Conservation (phyloP, 2,329 filamentous ascomycete genomes). For the Fusarium luffae region DNA sequence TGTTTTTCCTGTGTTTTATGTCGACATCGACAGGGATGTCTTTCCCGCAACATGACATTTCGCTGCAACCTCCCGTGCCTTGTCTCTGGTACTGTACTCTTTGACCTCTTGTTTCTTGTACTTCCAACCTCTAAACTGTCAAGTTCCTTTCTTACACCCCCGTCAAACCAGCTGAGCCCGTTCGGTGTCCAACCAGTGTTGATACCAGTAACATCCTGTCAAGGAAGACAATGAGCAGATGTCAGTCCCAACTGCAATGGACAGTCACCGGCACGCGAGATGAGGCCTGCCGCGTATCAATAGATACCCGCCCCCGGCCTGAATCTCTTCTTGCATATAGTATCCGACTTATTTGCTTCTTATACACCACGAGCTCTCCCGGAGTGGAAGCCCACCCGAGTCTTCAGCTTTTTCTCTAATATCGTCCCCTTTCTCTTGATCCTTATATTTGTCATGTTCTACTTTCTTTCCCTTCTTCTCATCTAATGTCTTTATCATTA, state of each 20-base stretch:
- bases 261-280: conserved; percentile 37
- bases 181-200: conserved; percentile 34
- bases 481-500: not conserved
- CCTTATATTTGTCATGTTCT: conserved; percentile 23
- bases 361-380: conserved; percentile 39
- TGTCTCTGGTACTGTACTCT: conserved; percentile 22
- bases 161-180: conserved; percentile 31
- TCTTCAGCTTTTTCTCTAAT: conserved; percentile 39
- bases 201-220: conserved; percentile 21
- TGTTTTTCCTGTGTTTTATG: conserved; percentile 11
- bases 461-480: conserved; percentile 5
- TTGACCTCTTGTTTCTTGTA: conserved; percentile 14
- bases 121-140: conserved; percentile 28
- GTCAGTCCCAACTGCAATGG: conserved; percentile 28
- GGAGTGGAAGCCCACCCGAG: conserved; percentile 35
- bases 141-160: conserved; percentile 12
- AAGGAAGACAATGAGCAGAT: conserved; percentile 31
- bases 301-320: conserved; percentile 43
- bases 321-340: conserved; percentile 35
- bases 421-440: conserved; percentile 26
- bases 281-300: conserved; percentile 44
- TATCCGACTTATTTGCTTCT: conserved; percentile 41
- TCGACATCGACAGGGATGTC: conserved; percentile 18
- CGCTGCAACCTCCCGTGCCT: conserved; percentile 39
- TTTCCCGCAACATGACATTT: conserved; percentile 29